A percentile compares a stretch with the other conserved stretches of the same genome.
Conservation (phyloP, 768 basidiomycete genomes). For the Termitomyces sp. region DNA sequence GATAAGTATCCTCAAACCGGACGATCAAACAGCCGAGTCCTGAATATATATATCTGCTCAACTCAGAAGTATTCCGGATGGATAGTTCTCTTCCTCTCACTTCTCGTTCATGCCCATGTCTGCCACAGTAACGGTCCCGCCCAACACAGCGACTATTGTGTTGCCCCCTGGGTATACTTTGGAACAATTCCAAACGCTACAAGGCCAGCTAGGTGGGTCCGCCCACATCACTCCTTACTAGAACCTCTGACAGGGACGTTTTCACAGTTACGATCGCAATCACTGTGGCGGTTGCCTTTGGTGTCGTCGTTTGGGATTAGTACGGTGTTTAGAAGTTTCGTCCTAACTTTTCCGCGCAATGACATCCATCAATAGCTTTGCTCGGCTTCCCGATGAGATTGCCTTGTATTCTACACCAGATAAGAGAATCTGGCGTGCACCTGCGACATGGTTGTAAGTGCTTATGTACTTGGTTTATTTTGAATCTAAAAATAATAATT, state of each 20-base stretch:
- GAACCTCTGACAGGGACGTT: neutral
- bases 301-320: slow-evolving; percentile 28
- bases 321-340: slow-evolving; percentile 11
- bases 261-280: slow-evolving; percentile 16
- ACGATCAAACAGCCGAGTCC: neutral
- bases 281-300: slow-evolving; percentile 24
- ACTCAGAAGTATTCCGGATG: neutral
- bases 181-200: slow-evolving; percentile 14
- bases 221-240: neutral
- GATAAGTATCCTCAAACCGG: no score
- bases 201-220: slow-evolving; percentile 12
- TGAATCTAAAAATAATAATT: no score
- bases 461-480: neutral
- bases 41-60: neutral
- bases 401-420: slow-evolving; percentile 17
- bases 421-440: slow-evolving; percentile 21
- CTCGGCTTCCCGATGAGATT: slow-evolving; percentile 23
- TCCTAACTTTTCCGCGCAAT: neutral
- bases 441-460: slow-evolving; percentile 26
- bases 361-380: slow-evolving; percentile 15
- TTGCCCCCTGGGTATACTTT: slow-evolving; percentile 18
- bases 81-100: neutral
- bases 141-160: slow-evolving; percentile 12
- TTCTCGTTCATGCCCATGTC: slow-evolving; percentile 3
- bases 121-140: slow-evolving; percentile 2